A percentile compares a stretch with the other conserved stretches of the same genome.
Evolutionary conservation across 164 flowering plant species (phyloP).

Genomic region (Vitis labrusca): DNA sequence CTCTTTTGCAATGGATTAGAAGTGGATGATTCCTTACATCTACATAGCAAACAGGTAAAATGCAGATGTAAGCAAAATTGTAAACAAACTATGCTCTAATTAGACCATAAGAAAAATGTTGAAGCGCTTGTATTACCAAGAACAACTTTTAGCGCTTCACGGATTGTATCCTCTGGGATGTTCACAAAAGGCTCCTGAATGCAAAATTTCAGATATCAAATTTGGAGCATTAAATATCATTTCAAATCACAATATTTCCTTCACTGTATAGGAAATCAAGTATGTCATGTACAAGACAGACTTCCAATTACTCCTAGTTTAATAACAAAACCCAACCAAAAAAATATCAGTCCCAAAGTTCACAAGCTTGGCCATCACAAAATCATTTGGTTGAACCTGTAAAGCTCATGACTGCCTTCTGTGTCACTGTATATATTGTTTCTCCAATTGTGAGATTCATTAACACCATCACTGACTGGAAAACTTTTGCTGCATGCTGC

Average conservation of each 20-base stretch:
- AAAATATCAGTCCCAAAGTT: no score
- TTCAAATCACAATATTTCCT: neutral
- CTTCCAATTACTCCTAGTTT: no score
- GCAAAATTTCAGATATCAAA: slow-evolving; percentile 5
- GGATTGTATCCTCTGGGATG: slow-evolving; percentile 68
- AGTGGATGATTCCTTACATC: slow-evolving; percentile 75
- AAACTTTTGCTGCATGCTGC: no score
- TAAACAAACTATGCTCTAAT: neutral
- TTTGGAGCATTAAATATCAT: neutral
- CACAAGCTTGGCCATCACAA: no score
- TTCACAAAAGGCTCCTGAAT: slow-evolving; percentile 79
- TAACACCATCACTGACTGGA: no score
- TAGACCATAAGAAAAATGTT: neutral
- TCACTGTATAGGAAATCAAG: neutral
- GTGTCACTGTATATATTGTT: no score
- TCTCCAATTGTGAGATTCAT: no score
- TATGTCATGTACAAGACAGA: neutral
- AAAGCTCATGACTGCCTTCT: no score
- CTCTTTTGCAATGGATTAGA: slow-evolving; percentile 80
- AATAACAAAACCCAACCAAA: no score
- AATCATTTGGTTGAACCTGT: no score
- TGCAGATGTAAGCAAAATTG: neutral
- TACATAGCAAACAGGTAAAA: slow-evolving; percentile 19
- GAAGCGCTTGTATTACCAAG: slow-evolving; percentile 45
- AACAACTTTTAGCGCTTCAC: slow-evolving; percentile 70